These are phyloP conservation scores for Prinsepia uniflora DNA, from an alignment of 306 rosid genomes.

Conservation along the genomic window DNA sequence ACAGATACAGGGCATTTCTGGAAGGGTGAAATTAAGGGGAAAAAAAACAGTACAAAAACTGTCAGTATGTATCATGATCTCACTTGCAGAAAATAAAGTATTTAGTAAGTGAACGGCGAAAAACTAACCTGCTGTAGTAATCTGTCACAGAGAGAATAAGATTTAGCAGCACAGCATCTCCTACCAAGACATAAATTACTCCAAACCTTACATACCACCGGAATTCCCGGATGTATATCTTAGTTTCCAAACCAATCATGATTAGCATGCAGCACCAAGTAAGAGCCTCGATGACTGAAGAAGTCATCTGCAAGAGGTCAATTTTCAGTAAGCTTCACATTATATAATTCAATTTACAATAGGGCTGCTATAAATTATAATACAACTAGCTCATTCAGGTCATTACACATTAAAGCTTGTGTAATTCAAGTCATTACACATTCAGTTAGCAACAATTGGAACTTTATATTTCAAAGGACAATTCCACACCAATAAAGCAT, in stretches of 20 bases:
- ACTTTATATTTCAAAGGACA: no score
- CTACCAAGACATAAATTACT: slow-evolving; percentile 71
- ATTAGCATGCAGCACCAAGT: slow-evolving; percentile 67
- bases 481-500: not conserved
- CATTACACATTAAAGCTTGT: no score
- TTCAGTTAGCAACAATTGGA: no score
- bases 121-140: slow-evolving; percentile 54
- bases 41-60: slow-evolving; percentile 5
- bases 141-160: slow-evolving; percentile 56
- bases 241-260: slow-evolving; percentile 59
- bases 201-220: slow-evolving; percentile 82
- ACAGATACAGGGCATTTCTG: slow-evolving; percentile 58
- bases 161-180: slow-evolving; percentile 62
- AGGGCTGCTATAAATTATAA: no score
- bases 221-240: slow-evolving; percentile 57
- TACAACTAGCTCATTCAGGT: no score
- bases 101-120: not conserved
- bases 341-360: not conserved
- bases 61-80: no score
- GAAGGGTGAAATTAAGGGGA: slow-evolving; percentile 23
- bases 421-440: no score
- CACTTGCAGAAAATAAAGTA: not conserved
- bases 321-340: not conserved
- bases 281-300: slow-evolving; percentile 50
- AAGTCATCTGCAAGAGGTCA: slow-evolving; percentile 35